Evolutionary conservation across 768 basidiomycete species (phyloP), one percentile per base, ranked within the genome.

Genomic region (Termitomyces eurrhizus): DNA sequence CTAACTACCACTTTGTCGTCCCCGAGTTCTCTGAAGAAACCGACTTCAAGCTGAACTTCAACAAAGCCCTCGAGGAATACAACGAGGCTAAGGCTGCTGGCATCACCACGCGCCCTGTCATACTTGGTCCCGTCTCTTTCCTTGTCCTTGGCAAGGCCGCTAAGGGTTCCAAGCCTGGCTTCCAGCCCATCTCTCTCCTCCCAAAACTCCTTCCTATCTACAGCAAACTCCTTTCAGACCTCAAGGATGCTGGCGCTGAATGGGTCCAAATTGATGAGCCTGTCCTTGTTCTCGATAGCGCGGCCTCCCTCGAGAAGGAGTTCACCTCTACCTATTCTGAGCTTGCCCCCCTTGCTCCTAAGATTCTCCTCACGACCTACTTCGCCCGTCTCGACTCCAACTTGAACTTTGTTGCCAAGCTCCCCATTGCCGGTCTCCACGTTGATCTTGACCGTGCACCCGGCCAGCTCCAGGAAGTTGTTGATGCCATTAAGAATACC

Each of bases 1-100:
- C 93, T 54, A 98, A 97, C 86, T 98, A 97, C 82, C 95, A 98
- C 81, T 95, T 88, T 72, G 95, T 98, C 75, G 97, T 98, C 61
- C 95, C 95, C 58, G 97, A 97, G 78, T 86, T 97, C 76, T 92
- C 92, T 9, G 90, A 92, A 56, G 79, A 84, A 69, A 91, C 89
- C 35, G 87, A 96, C 66, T 98, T 98, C 87, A 94, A 96, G 78
- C 81, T 99, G 73, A 85, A 89, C 80, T 88, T 87, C 80, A 96
- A 96, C 89, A 97, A 98, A 83, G 87, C 90, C 51, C 85, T 98
- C 62, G 88, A 89, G 69, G 93, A 97, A 74, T 98, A 85, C 82
- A 87, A 90, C 65, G 97, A 99, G 80, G 97, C 97, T 59, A 88
- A 96, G 81, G 90, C 80, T 48, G 84, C 85, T 64, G 97, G 97